Evolutionary conservation across 345 rosid genomes (phyloP).

Genomic region (Clausena lansium): DNA sequence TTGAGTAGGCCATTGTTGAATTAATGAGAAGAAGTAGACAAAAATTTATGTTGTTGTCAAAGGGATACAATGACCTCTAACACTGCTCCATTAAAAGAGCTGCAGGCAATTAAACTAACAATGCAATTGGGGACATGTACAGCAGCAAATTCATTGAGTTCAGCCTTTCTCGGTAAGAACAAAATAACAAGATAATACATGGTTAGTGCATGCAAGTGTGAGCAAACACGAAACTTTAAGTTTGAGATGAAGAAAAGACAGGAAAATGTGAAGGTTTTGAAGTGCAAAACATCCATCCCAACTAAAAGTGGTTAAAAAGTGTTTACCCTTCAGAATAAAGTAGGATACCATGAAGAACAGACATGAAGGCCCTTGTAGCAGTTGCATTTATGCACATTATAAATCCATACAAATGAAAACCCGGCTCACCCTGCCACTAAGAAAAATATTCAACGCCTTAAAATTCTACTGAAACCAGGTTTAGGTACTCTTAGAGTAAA

Average conservation of each 20-base stretch:
- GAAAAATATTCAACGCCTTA: slow-evolving; percentile 5
- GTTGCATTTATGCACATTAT: slow-evolving; percentile 94
- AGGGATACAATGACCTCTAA: slow-evolving; percentile 51
- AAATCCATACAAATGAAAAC: slow-evolving; percentile 92
- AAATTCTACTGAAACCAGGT: not conserved
- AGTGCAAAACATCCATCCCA: not conserved
- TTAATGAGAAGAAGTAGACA: slow-evolving; percentile 70
- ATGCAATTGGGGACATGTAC: slow-evolving; percentile 89
- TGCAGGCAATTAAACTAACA: slow-evolving; percentile 65
- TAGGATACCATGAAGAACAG: slow-evolving; percentile 91
- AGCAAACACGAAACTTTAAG: not conserved
- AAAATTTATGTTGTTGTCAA: slow-evolving; percentile 58
- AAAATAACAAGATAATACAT: not conserved
- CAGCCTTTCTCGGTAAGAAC: slow-evolving; percentile 77
- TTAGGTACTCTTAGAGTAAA: not conserved
- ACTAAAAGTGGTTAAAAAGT: not conserved
- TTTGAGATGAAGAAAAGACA: not conserved
- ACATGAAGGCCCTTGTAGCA: slow-evolving; percentile 91
- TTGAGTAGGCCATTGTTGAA: slow-evolving; percentile 77
- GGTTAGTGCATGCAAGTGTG: not conserved
- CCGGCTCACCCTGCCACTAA: slow-evolving; percentile 82
- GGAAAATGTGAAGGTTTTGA: not conserved
- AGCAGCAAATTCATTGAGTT: slow-evolving; percentile 93
- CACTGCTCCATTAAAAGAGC: slow-evolving; percentile 81
- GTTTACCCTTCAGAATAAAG: slow-evolving; percentile 89